These are phyloP conservation scores for Chlorella sp. DNA, from an alignment of 139 green algal species.

Conservation along the genomic window DNA sequence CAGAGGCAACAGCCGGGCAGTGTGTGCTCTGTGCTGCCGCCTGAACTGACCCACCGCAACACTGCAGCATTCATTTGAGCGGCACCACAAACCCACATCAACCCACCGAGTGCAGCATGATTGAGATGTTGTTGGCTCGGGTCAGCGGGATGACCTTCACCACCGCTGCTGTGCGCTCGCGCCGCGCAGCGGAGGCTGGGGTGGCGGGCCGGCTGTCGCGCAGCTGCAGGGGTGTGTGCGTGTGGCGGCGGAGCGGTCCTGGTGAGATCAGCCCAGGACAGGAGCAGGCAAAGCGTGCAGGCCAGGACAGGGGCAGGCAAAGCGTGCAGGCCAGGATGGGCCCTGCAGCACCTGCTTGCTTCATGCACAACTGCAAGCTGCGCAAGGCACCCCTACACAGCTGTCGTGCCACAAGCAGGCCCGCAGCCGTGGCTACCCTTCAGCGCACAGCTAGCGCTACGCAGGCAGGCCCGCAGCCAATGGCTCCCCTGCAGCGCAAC, in stretches of 20 bases:
- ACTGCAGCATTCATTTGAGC: too few relatives aligned
- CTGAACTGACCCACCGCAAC: too few relatives aligned
- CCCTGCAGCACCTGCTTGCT: too few relatives aligned
- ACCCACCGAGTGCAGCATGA: conserved; percentile 55
- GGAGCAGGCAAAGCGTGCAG: neutral
- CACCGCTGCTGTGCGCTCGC: neutral
- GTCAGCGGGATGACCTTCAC: conserved; percentile 58
- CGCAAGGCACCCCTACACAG: neutral
- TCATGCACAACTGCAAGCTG: too few relatives aligned
- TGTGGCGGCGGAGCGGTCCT: neutral
- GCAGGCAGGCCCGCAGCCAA: too few relatives aligned
- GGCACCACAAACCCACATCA: neutral
- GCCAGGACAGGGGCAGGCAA: neutral
- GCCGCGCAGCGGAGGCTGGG: conserved; percentile 2
- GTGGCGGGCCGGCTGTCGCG: conserved; percentile 6
- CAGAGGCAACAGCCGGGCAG: too few relatives aligned
- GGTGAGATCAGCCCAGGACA: neutral
- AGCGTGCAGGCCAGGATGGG: neutral
- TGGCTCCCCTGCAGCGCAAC: neutral
- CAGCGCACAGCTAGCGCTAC: too few relatives aligned
- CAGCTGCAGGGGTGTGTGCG: neutral
- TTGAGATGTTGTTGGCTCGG: conserved; percentile 79
- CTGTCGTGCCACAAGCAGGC: too few relatives aligned
- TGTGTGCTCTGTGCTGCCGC: too few relatives aligned
- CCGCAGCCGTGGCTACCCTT: too few relatives aligned